Evolutionary conservation across 208 protist species (phyloP), one percentile per base, ranked within the genome.

Genomic region (Vickermania spadyakhi): DNA sequence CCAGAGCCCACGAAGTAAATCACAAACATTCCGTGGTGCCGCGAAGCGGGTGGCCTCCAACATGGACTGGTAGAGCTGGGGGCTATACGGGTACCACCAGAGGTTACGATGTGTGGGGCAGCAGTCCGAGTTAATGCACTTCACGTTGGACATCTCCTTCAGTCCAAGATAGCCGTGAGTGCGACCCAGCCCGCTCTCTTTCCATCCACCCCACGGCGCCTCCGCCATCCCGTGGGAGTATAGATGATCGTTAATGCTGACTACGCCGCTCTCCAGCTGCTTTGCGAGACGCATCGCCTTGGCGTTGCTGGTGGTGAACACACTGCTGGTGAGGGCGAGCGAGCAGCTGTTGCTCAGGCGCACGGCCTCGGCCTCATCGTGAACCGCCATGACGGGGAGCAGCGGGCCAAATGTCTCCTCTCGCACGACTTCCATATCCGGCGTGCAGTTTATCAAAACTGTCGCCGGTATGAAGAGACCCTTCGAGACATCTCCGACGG

Each of bases 341-440:
- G 31, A 58, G 56, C 72, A 86, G 56, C 68, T 52, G 73, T 96
- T 97, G 0, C 86, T 86, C 41, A 91, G 58, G 26, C 28, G 29
- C 28, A 97, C 72, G 0, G 75, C 82, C 58, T 97, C 86, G 14
- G 84, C 76, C 63, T 96, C 90, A 13, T 57, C 70, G 5, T 73
- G 56, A 64, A 89, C 95, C 5, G 70, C 62, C 5, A 96, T 56
- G 2, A 98, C 70, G 0, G 73, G 61, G 7, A 96, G 62, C 21
- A 98, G 68, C 42, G 94, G 94, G 30, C 94, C 94, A 68, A 98
- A 98, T n/a, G 75, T 78, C 62, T 98, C 94, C 50, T 98, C 89
- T 45, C 73, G 51, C 58, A 92, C 80, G 5, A 98, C 77, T 3
- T 57, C 56, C 91, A 97, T 97, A 23, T 84, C 61, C 0, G 71